A percentile compares a stretch with the other conserved stretches of the same genome.
Conservation (phyloP, 2,329 filamentous ascomycete genomes). For the Botrytis squamosa region DNA sequence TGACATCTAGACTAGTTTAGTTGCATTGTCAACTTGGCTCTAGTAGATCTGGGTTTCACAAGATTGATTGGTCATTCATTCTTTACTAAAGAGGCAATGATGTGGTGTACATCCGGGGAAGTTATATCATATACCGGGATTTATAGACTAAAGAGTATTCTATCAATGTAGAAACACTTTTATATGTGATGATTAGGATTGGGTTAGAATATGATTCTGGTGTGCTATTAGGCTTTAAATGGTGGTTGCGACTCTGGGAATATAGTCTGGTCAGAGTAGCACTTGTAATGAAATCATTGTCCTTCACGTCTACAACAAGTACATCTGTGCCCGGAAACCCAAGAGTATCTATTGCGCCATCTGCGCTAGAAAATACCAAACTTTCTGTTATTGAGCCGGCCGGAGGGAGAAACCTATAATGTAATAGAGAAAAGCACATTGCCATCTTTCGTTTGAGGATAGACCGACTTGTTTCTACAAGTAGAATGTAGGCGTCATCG, state of each 20-base stretch:
- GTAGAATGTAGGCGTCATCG: background rate
- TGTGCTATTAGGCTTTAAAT: background rate
- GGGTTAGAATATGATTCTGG: background rate
- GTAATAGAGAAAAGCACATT: background rate
- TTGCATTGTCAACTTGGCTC: background rate
- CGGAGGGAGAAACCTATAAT: background rate
- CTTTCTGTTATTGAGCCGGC: background rate
- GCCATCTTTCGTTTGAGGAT: background rate
- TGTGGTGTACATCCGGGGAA: background rate
- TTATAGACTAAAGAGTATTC: background rate
- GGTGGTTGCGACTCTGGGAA: background rate
- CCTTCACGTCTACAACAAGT: background rate
- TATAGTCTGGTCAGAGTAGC: background rate
- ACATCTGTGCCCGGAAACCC: background rate
- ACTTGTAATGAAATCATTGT: background rate
- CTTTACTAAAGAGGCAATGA: background rate
- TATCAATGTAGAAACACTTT: background rate
- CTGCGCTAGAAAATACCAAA: background rate
- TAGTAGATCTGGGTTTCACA: background rate
- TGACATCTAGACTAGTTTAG: background rate
- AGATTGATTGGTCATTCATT: background rate
- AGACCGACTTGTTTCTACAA: background rate
- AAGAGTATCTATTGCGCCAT: background rate
- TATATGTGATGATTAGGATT: background rate
- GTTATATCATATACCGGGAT: background rate